Conservation (phyloP, 2,329 filamentous ascomycete genomes). For the Fusarium sp. region DNA sequence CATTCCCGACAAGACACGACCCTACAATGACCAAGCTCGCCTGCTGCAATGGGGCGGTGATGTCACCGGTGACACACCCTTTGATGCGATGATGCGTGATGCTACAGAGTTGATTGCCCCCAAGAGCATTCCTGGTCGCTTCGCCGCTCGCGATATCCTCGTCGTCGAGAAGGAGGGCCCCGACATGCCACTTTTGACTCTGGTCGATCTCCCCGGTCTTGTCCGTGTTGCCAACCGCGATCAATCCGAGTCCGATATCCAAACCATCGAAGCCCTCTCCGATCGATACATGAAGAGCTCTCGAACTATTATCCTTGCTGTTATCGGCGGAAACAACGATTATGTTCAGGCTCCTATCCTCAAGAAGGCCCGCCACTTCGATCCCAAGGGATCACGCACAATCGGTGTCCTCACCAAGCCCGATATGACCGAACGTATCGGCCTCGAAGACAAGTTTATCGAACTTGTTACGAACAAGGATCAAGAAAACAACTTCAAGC, state of each 20-base stretch:
- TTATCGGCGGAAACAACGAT: constrained; percentile 63
- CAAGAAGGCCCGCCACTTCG: constrained; percentile 59
- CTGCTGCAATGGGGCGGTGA: constrained; percentile 58
- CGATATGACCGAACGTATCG: constrained; percentile 61
- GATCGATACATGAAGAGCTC: constrained; percentile 64
- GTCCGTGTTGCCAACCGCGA: constrained; percentile 62
- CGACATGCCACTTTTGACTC: constrained; percentile 65
- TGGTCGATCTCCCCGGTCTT: constrained; percentile 69
- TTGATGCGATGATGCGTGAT: constrained; percentile 59
- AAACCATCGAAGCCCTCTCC: constrained; percentile 60
- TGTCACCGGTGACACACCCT: constrained; percentile 54
- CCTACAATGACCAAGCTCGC: constrained; percentile 55
- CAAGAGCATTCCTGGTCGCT: constrained; percentile 58
- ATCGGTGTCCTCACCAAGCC: constrained; percentile 63
- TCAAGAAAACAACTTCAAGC: constrained; percentile 58
- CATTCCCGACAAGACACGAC: constrained; percentile 60
- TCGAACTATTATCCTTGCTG: constrained; percentile 63
- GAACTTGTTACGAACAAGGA: constrained; percentile 61
- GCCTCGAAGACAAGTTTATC: constrained; percentile 62
- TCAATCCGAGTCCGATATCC: constrained; percentile 61
- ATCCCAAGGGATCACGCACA: constrained; percentile 57
- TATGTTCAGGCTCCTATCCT: constrained; percentile 62
- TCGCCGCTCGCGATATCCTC: constrained; percentile 62
- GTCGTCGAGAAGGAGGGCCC: constrained; percentile 67
- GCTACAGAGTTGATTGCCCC: constrained; percentile 61